phyloP scores from a whole-genome alignment of 2,329 filamentous ascomycete genomes.

The Trichocomaceae sp. region DNA sequence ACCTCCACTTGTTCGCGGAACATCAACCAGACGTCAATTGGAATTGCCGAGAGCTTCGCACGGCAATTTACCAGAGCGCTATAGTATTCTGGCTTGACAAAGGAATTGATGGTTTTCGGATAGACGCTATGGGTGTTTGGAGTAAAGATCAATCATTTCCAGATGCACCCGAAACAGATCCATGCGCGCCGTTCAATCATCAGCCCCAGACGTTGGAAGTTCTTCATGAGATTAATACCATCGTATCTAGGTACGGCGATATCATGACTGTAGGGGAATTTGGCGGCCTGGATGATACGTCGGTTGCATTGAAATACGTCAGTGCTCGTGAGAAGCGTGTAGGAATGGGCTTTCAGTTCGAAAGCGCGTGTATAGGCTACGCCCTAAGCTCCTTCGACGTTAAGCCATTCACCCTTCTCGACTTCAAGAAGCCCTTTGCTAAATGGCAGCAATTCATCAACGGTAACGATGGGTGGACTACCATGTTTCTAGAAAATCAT shows the following conservation, averaged over 20 bases:
- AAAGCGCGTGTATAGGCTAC: slow-evolving; percentile 2
- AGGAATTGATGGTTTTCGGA: slow-evolving; percentile 65
- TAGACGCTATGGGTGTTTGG: slow-evolving; percentile 68
- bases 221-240: neutral
- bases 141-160: slow-evolving; percentile 56
- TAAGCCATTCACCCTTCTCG: neutral
- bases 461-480: slow-evolving; percentile 52
- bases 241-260: slow-evolving; percentile 27
- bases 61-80: slow-evolving; percentile 59
- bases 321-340: neutral
- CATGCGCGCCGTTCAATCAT: slow-evolving; percentile 66
- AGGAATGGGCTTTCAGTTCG: slow-evolving; percentile 1
- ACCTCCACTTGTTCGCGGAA: slow-evolving; percentile 66
- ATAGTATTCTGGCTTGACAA: slow-evolving; percentile 74
- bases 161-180: slow-evolving; percentile 48
- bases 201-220: slow-evolving; percentile 31
- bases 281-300: slow-evolving; percentile 1
- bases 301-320: slow-evolving; percentile 1
- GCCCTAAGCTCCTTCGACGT: neutral
- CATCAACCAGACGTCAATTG: slow-evolving; percentile 83
- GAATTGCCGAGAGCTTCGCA: slow-evolving; percentile 62
- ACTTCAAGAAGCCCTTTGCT: slow-evolving; percentile 42
- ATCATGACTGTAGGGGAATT: slow-evolving; percentile 20
- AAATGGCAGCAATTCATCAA: slow-evolving; percentile 16
- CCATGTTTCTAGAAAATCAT: slow-evolving; percentile 60